These are phyloP conservation scores for Cladophialophora bantiana DNA, from an alignment of 2,329 filamentous ascomycete genomes.

Conservation along the genomic window DNA sequence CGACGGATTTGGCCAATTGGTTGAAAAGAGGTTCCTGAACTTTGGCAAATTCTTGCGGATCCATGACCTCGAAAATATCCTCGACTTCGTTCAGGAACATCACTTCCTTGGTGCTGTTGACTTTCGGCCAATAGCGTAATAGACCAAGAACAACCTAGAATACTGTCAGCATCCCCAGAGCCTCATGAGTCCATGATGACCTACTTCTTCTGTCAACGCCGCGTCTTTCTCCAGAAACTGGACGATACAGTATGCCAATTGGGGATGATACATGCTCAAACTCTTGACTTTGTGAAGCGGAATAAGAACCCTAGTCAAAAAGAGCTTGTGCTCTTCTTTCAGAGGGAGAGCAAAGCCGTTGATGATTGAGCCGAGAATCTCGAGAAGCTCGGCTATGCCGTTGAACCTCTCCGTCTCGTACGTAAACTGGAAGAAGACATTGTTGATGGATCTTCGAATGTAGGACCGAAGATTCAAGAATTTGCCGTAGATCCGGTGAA, in stretches of 20 bases:
- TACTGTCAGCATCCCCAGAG: constrained; percentile 31
- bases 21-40: constrained; percentile 98
- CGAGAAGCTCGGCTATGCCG: constrained; percentile 92
- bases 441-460: constrained; percentile 98
- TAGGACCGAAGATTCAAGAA: constrained; percentile 97
- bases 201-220: constrained; percentile 91
- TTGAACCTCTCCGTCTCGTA: constrained; percentile 99
- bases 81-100: constrained; percentile 99
- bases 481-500: constrained; percentile 98
- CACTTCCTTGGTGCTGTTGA: constrained; percentile 99
- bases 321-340: constrained; percentile 98
- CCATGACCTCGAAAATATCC: constrained; percentile 99
- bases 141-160: constrained; percentile 86
- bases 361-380: constrained; percentile 98
- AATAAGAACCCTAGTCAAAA: constrained; percentile 89
- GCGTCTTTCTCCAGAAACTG: constrained; percentile 99
- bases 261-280: constrained; percentile 99
- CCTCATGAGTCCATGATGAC: constrained; percentile 36
- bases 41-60: constrained; percentile 97
- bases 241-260: constrained; percentile 97
- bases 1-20: constrained; percentile 95
- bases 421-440: constrained; percentile 99
- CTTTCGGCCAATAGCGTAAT: constrained; percentile 97
- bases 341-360: constrained; percentile 96
- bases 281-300: constrained; percentile 98